phyloP scores from a whole-genome alignment of 73 alveolate species.

The Paramecium bursaria region DNA sequence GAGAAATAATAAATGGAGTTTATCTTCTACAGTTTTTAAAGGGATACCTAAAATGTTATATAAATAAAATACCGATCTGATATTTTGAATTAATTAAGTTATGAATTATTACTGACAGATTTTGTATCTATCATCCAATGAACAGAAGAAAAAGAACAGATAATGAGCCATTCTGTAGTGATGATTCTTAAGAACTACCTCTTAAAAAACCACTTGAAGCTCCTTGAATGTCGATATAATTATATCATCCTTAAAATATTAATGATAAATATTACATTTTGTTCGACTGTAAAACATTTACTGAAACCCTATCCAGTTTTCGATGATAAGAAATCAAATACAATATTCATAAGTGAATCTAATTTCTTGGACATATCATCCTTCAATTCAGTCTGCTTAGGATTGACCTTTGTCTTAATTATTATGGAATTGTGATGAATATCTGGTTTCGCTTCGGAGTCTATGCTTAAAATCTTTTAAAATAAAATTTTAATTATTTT shows the following conservation, averaged over 20 bases:
- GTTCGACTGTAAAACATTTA: neutral
- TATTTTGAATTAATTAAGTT: slow-evolving; percentile 11
- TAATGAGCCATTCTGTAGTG: slow-evolving; percentile 58
- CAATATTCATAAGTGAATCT: slow-evolving; percentile 8
- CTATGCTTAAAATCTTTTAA: slow-evolving; percentile 20
- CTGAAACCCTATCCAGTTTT: neutral
- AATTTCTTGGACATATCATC: slow-evolving; percentile 55
- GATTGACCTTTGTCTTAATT: slow-evolving; percentile 18
- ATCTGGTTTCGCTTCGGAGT: slow-evolving; percentile 42
- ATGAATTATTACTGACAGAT: neutral
- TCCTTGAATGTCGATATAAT: slow-evolving; percentile 15
- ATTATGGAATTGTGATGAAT: neutral
- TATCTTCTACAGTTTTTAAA: slow-evolving; percentile 34
- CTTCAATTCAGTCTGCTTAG: neutral
- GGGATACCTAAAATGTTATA: neutral
- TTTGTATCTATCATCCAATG: neutral
- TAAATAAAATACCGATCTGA: slow-evolving; percentile 30
- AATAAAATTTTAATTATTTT: slow-evolving; percentile 12
- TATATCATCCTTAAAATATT: neutral
- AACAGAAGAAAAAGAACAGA: slow-evolving; percentile 19
- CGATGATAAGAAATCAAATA: slow-evolving; percentile 53
- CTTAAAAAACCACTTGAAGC: slow-evolving; percentile 37
- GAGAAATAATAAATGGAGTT: slow-evolving; percentile 50
- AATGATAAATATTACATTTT: neutral
- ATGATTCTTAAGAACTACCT: slow-evolving; percentile 26